Conservation (phyloP, 495 filamentous ascomycete species). For the Aspergillus nanangensis region DNA sequence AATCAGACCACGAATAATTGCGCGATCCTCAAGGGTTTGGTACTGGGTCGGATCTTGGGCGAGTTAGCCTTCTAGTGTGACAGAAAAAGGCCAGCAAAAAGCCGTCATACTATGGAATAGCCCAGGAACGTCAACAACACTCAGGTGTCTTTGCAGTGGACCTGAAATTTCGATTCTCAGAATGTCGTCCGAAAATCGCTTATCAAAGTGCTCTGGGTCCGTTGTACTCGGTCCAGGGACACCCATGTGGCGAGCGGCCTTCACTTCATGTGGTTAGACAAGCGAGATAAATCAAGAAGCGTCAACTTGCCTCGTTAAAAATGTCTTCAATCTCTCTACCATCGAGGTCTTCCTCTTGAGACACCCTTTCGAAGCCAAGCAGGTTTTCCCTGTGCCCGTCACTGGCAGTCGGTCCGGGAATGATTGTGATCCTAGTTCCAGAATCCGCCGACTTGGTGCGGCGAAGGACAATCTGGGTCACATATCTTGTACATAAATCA, state of each 20-base stretch:
- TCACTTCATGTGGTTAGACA: background rate
- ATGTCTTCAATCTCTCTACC: constrained; percentile 25
- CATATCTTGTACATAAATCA: constrained; percentile 55
- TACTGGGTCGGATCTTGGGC: constrained; percentile 21
- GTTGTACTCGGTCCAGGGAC: constrained; percentile 12
- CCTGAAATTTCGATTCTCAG: constrained; percentile 48
- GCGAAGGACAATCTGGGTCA: constrained; percentile 54
- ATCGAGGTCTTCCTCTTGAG: constrained; percentile 20
- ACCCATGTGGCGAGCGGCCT: constrained; percentile 26
- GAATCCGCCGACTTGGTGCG: constrained; percentile 24
- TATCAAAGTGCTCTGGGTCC: constrained; percentile 11
- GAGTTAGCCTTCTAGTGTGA: background rate
- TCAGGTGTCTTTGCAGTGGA: constrained; percentile 42
- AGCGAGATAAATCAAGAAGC: background rate
- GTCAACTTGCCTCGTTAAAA: constrained; percentile 24
- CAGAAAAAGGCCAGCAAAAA: background rate
- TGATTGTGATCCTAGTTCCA: constrained; percentile 21
- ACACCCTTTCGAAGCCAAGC: constrained; percentile 16
- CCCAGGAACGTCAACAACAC: constrained; percentile 51
- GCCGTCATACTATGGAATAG: constrained; percentile 37
- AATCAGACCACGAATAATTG: constrained; percentile 36
- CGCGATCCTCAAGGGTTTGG: constrained; percentile 28
- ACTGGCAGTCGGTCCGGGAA: constrained; percentile 20
- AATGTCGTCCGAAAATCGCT: constrained; percentile 41
- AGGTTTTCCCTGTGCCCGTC: constrained; percentile 15